Evolutionary conservation across 257 asterid species (phyloP), one percentile per base, ranked within the genome.

Genomic region (Osmanthus fragrans): DNA sequence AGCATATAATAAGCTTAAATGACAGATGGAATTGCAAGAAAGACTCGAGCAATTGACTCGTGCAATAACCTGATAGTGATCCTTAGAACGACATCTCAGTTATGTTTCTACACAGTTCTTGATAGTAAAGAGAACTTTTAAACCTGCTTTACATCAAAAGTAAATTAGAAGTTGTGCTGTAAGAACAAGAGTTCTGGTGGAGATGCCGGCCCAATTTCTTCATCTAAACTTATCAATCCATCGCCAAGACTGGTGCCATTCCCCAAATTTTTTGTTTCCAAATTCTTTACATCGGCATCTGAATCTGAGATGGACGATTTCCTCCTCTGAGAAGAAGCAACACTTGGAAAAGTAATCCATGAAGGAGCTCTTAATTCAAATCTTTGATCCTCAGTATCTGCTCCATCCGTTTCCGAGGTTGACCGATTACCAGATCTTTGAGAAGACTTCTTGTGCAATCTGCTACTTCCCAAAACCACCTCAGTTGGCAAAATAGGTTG

Each of bases 401-500:
- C 93, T n/a, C 88, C 91, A 23, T 87, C 93, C 1, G 93, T 90
- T 73, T 92, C 98, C 0, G 96, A 93, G 56, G 89, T 87, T 10
- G 97, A 94, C 11, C 94, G 79, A 51, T 90, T 87, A 4, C 92
- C 92, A 4, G 90, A 93, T 73, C 96, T 84, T 39, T 91, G 96
- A 40, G 97, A 91, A 0, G 92, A 81, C 77, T 92, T 92, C 90
- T 94, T 91, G 80, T 91, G 98, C 97, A 92, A 45, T 71, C 98
- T 76, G 76, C 97, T 94, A 78, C 97, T 91, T 70, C 97, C 98
- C 79, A 94, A 70, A 47, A 94, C 96, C 23, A 92, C 98, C 87
- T 94, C 97, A 10, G 92, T 92, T 18, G 98, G 98, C 84, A 94
- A 77, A 67, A 92, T 94, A 0, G 97, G 98, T 82, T 94, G 98